phyloP scores from a whole-genome alignment of 345 rosid species.

The Corchorus olitorius region DNA sequence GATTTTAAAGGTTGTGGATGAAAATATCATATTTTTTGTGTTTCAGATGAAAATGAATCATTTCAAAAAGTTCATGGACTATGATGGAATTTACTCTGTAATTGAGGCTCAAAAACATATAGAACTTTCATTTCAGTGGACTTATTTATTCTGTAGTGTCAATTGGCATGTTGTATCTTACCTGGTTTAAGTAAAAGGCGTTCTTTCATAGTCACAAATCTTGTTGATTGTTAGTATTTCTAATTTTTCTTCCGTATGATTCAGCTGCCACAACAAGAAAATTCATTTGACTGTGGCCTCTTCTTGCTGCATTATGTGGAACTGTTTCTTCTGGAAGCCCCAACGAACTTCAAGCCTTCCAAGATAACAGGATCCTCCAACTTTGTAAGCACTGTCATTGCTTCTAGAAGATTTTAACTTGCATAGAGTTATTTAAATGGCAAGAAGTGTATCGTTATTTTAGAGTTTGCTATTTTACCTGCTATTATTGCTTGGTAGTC shows the following conservation, averaged over 20 bases:
- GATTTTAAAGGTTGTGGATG: too few species aligned
- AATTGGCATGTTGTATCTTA: background rate
- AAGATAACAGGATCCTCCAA: slow-evolving; percentile 44
- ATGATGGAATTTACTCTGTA: too few species aligned
- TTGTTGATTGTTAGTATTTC: slow-evolving; percentile 16
- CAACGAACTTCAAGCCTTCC: slow-evolving; percentile 64
- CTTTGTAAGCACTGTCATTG: slow-evolving; percentile 59
- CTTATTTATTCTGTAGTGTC: background rate
- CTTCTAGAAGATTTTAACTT: slow-evolving; percentile 4
- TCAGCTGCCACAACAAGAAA: slow-evolving; percentile 96
- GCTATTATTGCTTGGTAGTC: background rate
- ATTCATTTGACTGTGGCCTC: slow-evolving; percentile 91
- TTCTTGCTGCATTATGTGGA: slow-evolving; percentile 93
- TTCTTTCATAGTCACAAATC: background rate
- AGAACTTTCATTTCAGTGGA: background rate
- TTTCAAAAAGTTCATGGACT: too few species aligned
- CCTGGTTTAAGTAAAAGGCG: background rate
- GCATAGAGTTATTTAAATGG: background rate
- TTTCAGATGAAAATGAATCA: too few species aligned
- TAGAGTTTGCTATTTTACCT: background rate
- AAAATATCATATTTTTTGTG: too few species aligned
- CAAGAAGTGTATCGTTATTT: background rate
- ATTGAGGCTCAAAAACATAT: background rate
- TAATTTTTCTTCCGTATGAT: slow-evolving; percentile 16
- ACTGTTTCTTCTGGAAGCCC: slow-evolving; percentile 72